Evolutionary conservation across 805 yeast species (phyloP).

Genomic region (Zygoascus ofunaensis): DNA sequence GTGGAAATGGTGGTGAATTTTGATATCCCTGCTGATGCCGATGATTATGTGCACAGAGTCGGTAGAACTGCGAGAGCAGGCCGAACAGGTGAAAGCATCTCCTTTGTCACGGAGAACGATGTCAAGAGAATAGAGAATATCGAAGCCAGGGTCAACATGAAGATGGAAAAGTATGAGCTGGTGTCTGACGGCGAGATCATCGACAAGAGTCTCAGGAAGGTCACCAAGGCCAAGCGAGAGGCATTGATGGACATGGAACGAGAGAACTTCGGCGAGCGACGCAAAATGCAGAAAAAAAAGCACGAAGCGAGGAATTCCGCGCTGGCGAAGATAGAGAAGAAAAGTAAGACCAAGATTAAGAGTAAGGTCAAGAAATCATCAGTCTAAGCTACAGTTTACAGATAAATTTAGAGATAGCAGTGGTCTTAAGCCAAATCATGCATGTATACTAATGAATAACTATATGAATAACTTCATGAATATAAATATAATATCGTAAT

Average conservation of each 20-base stretch:
- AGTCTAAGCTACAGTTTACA: too few relatives aligned
- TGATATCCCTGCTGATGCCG: conserved; percentile 93
- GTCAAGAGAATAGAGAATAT: conserved; percentile 72
- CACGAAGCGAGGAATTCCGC: neutral
- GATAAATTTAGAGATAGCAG: too few relatives aligned
- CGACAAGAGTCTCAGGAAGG: conserved; percentile 56
- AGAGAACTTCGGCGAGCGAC: conserved; percentile 76
- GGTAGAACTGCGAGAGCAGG: conserved; percentile 99
- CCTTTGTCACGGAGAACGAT: conserved; percentile 80
- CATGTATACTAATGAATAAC: too few relatives aligned
- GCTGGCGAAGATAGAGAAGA: neutral
- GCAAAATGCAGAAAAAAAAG: conserved; percentile 42
- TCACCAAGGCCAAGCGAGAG: conserved; percentile 80
- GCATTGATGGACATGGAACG: conserved; percentile 89
- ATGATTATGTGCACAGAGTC: conserved; percentile 91
- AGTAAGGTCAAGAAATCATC: too few relatives aligned
- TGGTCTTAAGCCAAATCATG: too few relatives aligned
- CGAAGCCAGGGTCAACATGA: conserved; percentile 71
- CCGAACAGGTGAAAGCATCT: conserved; percentile 70
- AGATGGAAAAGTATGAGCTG: conserved; percentile 65
- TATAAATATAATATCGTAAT: neutral
- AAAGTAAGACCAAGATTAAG: neutral
- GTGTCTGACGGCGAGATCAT: conserved; percentile 73
- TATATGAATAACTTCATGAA: neutral
- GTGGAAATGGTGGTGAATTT: conserved; percentile 86